These are phyloP conservation scores for Lagenidium sp. DNA, from an alignment of 352 stramenopile species.

Conservation along the genomic window DNA sequence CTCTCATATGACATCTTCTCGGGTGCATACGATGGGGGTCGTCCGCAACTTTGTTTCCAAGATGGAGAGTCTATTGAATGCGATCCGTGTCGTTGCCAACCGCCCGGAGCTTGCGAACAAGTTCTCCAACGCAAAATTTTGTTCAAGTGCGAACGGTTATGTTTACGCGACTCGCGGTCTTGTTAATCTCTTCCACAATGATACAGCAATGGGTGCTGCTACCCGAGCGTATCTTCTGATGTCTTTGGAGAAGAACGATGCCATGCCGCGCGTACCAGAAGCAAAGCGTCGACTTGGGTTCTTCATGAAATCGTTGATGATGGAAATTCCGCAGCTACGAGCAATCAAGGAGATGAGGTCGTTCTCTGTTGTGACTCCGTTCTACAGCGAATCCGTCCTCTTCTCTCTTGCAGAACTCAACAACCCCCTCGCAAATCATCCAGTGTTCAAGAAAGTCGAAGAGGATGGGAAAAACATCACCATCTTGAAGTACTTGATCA, in stretches of 20 bases:
- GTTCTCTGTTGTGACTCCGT: constrained; percentile 74
- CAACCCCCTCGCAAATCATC: constrained; percentile 57
- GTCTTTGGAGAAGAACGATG: constrained; percentile 57
- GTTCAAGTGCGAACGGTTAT: constrained; percentile 58
- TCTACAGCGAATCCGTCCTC: constrained; percentile 66
- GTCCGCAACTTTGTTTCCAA: constrained; percentile 71
- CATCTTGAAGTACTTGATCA: constrained; percentile 76
- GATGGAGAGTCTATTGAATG: constrained; percentile 59
- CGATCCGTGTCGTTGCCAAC: constrained; percentile 42
- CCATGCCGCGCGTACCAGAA: constrained; percentile 62
- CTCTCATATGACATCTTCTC: constrained; percentile 32
- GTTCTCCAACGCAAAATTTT: constrained; percentile 68
- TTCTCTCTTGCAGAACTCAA: constrained; percentile 59
- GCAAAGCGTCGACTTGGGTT: constrained; percentile 69
- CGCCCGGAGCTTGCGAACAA: constrained; percentile 44
- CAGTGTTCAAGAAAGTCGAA: constrained; percentile 63
- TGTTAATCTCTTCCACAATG: constrained; percentile 63
- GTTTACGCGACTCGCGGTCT: constrained; percentile 55
- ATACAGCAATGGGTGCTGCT: constrained; percentile 59
- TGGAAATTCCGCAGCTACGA: constrained; percentile 65
- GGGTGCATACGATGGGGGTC: constrained; percentile 63
- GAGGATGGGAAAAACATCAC: constrained; percentile 74
- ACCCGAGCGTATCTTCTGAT: constrained; percentile 61
- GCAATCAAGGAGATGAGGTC: constrained; percentile 78
- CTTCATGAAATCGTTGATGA: constrained; percentile 74